Conservation (phyloP, 345 rosid species). For the Nephelium lappaceum region DNA sequence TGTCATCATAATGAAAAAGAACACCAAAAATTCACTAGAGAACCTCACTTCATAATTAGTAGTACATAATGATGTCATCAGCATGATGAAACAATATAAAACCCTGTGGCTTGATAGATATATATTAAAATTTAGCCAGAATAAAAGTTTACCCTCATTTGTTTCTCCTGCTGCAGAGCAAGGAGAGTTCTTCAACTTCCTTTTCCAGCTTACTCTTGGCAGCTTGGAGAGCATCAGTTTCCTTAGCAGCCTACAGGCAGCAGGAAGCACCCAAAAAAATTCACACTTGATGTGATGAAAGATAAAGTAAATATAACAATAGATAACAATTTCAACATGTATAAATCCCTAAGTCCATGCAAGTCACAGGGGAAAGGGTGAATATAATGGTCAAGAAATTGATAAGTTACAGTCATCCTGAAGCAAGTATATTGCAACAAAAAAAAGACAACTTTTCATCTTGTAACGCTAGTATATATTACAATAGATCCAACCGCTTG, state of each 20-base stretch:
- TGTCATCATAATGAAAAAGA: background rate
- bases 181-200: constrained; percentile 90
- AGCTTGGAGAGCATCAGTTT: constrained; percentile 95
- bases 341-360: background rate
- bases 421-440: constrained; percentile 10
- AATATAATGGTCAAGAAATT: background rate
- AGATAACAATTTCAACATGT: constrained; percentile 10
- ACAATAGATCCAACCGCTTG: background rate
- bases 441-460: background rate
- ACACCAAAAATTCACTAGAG: background rate
- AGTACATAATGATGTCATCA: background rate
- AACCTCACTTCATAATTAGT: background rate
- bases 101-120: background rate
- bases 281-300: constrained; percentile 1
- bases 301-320: background rate
- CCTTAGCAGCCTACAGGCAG: constrained; percentile 82
- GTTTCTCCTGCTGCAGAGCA: constrained; percentile 84
- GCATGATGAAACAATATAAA: constrained; percentile 1
- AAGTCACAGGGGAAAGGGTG: background rate
- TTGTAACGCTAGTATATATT: background rate
- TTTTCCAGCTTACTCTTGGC: constrained; percentile 91
- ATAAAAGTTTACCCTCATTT: constrained; percentile 61
- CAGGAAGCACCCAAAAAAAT: constrained; percentile 17
- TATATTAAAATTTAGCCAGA: constrained; percentile 1
- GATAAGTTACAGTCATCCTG: background rate